These are phyloP conservation scores for Raffaelea arxii DNA, from an alignment of 2,329 filamentous ascomycete genomes.

Conservation along the genomic window DNA sequence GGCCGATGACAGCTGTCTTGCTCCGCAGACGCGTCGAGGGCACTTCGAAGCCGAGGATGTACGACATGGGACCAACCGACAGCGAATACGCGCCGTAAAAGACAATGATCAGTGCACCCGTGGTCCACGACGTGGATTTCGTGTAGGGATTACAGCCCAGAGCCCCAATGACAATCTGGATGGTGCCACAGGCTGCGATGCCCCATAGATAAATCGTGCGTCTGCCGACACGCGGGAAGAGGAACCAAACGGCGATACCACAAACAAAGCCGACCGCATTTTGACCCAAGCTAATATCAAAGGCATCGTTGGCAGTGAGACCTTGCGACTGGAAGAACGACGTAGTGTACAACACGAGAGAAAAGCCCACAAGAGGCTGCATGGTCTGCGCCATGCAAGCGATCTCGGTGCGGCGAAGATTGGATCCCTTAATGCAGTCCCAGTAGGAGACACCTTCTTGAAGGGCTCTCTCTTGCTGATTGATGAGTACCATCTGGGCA, in stretches of 20 bases:
- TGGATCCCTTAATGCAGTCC: conserved; percentile 40
- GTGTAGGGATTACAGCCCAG: conserved; percentile 30
- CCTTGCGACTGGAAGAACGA: conserved; percentile 32
- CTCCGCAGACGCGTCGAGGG: conserved; percentile 32
- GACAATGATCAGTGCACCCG: conserved; percentile 35
- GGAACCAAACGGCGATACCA: conserved; percentile 39
- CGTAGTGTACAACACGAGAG: conserved; percentile 39
- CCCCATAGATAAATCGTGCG: conserved; percentile 29
- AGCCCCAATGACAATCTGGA: conserved; percentile 32
- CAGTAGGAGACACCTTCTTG: conserved; percentile 38
- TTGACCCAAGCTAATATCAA: conserved; percentile 35
- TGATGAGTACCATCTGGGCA: conserved; percentile 46
- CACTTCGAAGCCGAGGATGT: conserved; percentile 28
- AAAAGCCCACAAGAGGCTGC: conserved; percentile 36
- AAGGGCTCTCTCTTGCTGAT: conserved; percentile 42
- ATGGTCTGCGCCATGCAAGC: conserved; percentile 22
- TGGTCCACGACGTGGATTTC: conserved; percentile 35
- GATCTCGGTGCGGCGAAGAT: conserved; percentile 43
- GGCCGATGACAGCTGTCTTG: conserved; percentile 35
- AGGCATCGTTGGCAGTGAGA: conserved; percentile 24
- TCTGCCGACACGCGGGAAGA: conserved; percentile 38
- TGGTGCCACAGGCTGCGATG: conserved; percentile 16
- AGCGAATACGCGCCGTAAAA: conserved; percentile 33
- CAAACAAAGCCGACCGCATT: conserved; percentile 41
- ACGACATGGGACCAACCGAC: conserved; percentile 27